phyloP scores from a whole-genome alignment of 768 basidiomycete species.

The Russula earlei region DNA sequence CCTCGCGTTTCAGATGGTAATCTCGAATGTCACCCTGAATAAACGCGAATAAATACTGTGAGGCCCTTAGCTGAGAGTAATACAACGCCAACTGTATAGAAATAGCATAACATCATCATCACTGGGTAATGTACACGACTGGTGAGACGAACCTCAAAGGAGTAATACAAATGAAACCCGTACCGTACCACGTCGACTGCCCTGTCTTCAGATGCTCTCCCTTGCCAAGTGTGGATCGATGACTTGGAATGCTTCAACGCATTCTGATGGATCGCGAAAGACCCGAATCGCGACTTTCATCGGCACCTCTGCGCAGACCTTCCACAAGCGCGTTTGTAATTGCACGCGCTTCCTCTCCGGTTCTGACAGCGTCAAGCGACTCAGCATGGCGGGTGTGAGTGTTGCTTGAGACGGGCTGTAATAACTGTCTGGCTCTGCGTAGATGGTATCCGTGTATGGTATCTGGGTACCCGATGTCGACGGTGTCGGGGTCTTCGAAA shows the following conservation, averaged over 20 bases:
- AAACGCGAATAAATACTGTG: background rate
- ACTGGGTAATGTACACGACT: background rate
- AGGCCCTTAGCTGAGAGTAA: background rate
- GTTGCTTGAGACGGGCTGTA: background rate
- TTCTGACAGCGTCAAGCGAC: constrained; percentile 31
- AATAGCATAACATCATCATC: background rate
- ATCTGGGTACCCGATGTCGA: background rate
- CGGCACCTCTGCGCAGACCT: constrained; percentile 52
- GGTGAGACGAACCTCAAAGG: background rate
- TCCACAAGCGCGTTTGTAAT: constrained; percentile 55
- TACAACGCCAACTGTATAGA: background rate
- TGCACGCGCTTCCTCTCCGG: constrained; percentile 47
- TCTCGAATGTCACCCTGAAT: background rate
- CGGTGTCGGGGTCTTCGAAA: background rate
- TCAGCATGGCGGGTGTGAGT: background rate
- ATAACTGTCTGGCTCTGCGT: constrained; percentile 10
- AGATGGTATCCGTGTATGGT: background rate
- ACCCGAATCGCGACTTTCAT: constrained; percentile 47
- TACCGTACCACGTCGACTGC: background rate
- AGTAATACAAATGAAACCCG: background rate
- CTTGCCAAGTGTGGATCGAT: constrained; percentile 4
- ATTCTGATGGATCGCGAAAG: constrained; percentile 62
- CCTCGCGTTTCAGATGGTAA: background rate
- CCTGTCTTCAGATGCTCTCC: background rate
- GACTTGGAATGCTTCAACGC: constrained; percentile 48